Evolutionary conservation across 441 rosid species (phyloP), one percentile per base, ranked within the genome.

Genomic region (Biscutella laevigata): DNA sequence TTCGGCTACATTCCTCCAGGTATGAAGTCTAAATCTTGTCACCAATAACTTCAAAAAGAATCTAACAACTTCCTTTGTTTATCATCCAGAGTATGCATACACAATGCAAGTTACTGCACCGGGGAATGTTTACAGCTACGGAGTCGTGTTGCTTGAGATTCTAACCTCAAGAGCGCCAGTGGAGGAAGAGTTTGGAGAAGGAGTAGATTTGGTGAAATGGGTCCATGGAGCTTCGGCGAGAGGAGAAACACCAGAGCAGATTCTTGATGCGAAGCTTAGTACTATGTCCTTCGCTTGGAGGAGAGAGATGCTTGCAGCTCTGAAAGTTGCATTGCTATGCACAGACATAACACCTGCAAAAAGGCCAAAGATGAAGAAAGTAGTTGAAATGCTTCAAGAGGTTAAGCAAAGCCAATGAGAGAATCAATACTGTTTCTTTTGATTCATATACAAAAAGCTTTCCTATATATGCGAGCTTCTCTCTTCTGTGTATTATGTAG

Each of bases 81-180:
- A 4, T 30, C 6, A 10, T 47, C 24, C 85, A 91, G 96, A 91
- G 75, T 87, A 91, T 68, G 98, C 98, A 7, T 91, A 85, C 59
- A 88, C 95, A 41, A 91, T 91, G 98, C 98, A 85, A 85, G 95
- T 91, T 14, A 91, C 96, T 3, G 98, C 95, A 51, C 98, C 96
- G 2, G 98, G 98, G 50, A 91, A 91, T 58, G 96, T 88, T 17
- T 91, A 88, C 71, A 91, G 98, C 74, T 91, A 77, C 19, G 96
- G 98, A 44, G 98, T 91, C 0, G 86, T 88, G 51, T 71, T 91
- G 75, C 91, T 88, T 0, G 96, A 91, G 87, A 85, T 88, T 61
- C 79, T 91, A 36, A 91, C 95, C 10, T 81, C 88, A 7, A 71
- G 96, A 50, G 59, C 79, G 4, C 96, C 98, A 0, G 91, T 91